phyloP scores from a whole-genome alignment of 345 rosid species.

The Lumnitzera racemosa region DNA sequence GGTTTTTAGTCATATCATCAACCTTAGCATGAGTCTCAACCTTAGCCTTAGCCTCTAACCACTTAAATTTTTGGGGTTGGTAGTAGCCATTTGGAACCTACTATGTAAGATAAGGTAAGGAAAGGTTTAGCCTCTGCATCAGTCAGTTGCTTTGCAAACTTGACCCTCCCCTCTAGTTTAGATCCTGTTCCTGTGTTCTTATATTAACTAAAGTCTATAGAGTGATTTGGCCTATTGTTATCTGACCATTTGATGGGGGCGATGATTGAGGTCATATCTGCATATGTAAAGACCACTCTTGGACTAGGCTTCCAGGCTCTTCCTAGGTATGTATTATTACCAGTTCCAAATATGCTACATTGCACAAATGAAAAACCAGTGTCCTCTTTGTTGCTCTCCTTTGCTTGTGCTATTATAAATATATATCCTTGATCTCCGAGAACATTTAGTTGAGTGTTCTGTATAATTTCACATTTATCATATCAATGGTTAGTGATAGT shows the following conservation, averaged over 20 bases:
- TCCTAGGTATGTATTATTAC: slow-evolving; percentile 38
- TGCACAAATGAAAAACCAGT: slow-evolving; percentile 15
- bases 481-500: neutral
- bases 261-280: slow-evolving; percentile 31
- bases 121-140: slow-evolving; percentile 20
- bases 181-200: slow-evolving; percentile 45
- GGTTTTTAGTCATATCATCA: too few relatives aligned
- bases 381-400: slow-evolving; percentile 19
- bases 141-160: slow-evolving; percentile 27
- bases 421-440: slow-evolving; percentile 23
- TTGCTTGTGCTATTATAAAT: slow-evolving; percentile 60
- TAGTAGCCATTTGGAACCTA: slow-evolving; percentile 42
- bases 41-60: too few relatives aligned
- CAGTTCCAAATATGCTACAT: slow-evolving; percentile 37
- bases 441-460: slow-evolving; percentile 35
- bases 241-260: slow-evolving; percentile 42
- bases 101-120: slow-evolving; percentile 20
- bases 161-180: slow-evolving; percentile 12
- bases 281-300: slow-evolving; percentile 38
- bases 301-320: slow-evolving; percentile 58
- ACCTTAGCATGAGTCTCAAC: too few relatives aligned
- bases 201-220: slow-evolving; percentile 45
- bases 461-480: neutral
- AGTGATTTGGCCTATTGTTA: slow-evolving; percentile 22
- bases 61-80: slow-evolving; percentile 34